A percentile compares a stretch with the other conserved stretches of the same genome.
Evolutionary conservation across 148 eudicot species (phyloP).

Genomic region (Drosera capensis): DNA sequence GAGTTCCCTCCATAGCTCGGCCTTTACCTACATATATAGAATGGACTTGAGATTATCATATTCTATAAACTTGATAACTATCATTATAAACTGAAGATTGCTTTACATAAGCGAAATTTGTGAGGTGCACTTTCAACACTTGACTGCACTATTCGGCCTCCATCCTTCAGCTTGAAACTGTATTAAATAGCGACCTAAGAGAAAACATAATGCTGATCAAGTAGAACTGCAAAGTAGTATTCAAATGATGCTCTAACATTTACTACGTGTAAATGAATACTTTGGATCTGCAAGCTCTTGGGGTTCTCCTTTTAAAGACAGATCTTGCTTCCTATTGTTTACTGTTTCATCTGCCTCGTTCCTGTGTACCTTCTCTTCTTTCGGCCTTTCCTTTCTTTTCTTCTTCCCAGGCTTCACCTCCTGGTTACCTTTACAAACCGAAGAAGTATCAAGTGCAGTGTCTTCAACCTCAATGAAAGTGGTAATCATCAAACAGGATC

Average conservation of each 20-base stretch:
- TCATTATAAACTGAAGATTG: neutral
- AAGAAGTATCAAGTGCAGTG: slow-evolving; percentile 1
- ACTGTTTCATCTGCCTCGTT: slow-evolving; percentile 6
- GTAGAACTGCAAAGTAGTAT: too few relatives aligned
- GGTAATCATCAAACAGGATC: neutral
- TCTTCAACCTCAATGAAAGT: slow-evolving; percentile 9
- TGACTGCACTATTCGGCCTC: slow-evolving; percentile 35
- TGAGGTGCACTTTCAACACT: slow-evolving; percentile 38
- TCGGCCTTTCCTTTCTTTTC: slow-evolving; percentile 17
- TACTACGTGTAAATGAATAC: neutral
- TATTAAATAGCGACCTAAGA: slow-evolving; percentile 52
- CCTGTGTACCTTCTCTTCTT: slow-evolving; percentile 10
- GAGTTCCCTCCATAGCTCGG: slow-evolving; percentile 35
- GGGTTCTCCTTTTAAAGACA: neutral
- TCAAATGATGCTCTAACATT: too few relatives aligned
- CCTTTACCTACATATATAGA: slow-evolving; percentile 35
- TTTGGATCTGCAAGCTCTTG: slow-evolving; percentile 1
- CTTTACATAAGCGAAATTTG: slow-evolving; percentile 62
- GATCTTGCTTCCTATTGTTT: slow-evolving; percentile 1
- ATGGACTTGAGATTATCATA: neutral
- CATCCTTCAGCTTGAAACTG: slow-evolving; percentile 46
- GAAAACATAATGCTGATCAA: too few relatives aligned
- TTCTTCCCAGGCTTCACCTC: slow-evolving; percentile 10
- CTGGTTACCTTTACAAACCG: slow-evolving; percentile 2
- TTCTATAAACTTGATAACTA: too few relatives aligned